Evolutionary conservation across 2,329 filamentous ascomycete genomes (phyloP), one percentile per base, ranked within the genome.

Genomic region (Cladophialophora yegresii): DNA sequence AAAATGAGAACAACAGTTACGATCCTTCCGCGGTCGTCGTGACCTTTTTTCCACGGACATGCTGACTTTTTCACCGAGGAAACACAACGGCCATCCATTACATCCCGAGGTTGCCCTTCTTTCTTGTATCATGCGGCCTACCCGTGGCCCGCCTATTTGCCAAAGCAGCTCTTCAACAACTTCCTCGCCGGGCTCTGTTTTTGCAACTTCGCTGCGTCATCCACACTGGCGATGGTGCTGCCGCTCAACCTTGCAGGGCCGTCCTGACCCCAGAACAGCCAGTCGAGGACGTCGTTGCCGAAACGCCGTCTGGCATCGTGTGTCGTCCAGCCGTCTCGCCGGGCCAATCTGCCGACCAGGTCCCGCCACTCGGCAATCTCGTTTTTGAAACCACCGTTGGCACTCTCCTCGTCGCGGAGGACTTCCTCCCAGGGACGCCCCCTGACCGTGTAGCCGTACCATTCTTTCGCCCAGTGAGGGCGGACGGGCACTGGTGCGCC

Each of bases 241-340:
- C 30, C 62, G 28, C 51, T 53, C 26, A 47, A 8, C 23, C 2
- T 75, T 75, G 1, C 79, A 77, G 2, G 73, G 67, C 53, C 61
- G 9, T 61, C 51, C 12, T 71, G 30, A 26, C 75, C 73, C 54
- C 74, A 78, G 50, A 71, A 72, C 54, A 68, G n/a, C 45, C 20
- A 26, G 56, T 43, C 69, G 61, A 16, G 67, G 70, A 20, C 72
- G 22, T 68, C 66, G 43, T 68, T 68, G 16, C 66, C 66, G 40
- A 66, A 68, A 30, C 61, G 50, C 16, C n/a, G 26, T 40, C 64
- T 51, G 13, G 66, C 66, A 40, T 66, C 63, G 4, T 32, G n/a
- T 26, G 58, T 54, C 12, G 20, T 64, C 66, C 66, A 68, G 3
- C 54, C 58, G 55, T 68, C 64, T 9, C 56, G 57, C 1, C 28